These are phyloP conservation scores for Rubia occidens DNA, from an alignment of 305 asterid species.

Conservation along the genomic window DNA sequence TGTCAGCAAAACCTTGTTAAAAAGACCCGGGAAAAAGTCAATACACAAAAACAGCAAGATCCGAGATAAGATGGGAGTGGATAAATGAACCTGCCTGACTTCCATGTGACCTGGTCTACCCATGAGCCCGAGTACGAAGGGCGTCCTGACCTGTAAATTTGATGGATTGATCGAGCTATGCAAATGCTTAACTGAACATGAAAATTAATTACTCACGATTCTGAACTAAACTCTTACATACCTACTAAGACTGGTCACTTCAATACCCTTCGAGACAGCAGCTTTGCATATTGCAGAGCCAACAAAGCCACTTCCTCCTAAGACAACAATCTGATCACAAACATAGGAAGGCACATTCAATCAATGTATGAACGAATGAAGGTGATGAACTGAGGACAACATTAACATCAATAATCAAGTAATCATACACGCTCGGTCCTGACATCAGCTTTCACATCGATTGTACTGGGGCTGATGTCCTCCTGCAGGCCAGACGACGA, in stretches of 20 bases:
- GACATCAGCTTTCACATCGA: slow-evolving; percentile 81
- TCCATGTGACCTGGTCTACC: slow-evolving; percentile 94
- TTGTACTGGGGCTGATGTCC: slow-evolving; percentile 37
- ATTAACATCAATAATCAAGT: slow-evolving; percentile 4
- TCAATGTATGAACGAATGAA: slow-evolving; percentile 17
- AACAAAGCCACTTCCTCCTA: slow-evolving; percentile 97
- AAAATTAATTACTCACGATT: slow-evolving; percentile 13
- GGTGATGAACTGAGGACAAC: neutral
- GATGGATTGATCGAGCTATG: neutral
- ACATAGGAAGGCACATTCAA: slow-evolving; percentile 1
- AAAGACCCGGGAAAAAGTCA: neutral
- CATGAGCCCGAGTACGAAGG: slow-evolving; percentile 70
- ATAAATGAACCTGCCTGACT: slow-evolving; percentile 60
- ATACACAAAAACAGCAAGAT: neutral
- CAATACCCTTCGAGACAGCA: slow-evolving; percentile 91
- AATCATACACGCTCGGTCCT: slow-evolving; percentile 65
- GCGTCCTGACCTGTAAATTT: slow-evolving; percentile 60
- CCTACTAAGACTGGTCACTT: slow-evolving; percentile 96
- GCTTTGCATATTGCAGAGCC: slow-evolving; percentile 97
- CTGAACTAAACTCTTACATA: slow-evolving; percentile 25
- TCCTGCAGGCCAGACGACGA: slow-evolving; percentile 37
- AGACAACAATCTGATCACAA: slow-evolving; percentile 63
- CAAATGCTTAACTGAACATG: slow-evolving; percentile 1
- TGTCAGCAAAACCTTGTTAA: neutral
- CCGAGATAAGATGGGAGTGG: slow-evolving; percentile 17